These are phyloP conservation scores for Ceratocystis ficicola DNA, from an alignment of 2,329 filamentous ascomycete genomes.

Conservation along the genomic window DNA sequence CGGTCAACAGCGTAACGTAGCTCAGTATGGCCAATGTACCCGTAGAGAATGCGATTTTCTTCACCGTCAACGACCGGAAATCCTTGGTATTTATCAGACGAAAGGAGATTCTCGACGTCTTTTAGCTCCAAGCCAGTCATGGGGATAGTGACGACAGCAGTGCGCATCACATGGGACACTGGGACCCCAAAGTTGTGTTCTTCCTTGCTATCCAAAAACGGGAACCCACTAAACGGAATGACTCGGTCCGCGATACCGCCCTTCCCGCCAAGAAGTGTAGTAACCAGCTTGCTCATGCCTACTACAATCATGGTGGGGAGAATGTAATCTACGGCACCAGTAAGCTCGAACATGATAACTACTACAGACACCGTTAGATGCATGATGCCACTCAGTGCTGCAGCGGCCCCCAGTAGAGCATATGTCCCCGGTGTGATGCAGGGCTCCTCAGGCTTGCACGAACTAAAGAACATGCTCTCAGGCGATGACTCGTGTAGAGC, in stretches of 20 bases:
- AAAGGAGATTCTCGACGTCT: conserved; percentile 64
- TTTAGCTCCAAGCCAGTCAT: conserved; percentile 60
- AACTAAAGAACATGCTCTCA: conserved; percentile 68
- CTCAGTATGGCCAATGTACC: conserved; percentile 88
- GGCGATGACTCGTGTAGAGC: conserved; percentile 77
- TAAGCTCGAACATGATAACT: conserved; percentile 98
- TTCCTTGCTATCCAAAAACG: conserved; percentile 93
- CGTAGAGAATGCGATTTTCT: conserved; percentile 59
- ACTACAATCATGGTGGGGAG: conserved; percentile 98
- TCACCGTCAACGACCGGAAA: conserved; percentile 80
- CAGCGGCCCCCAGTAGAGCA: conserved; percentile 84
- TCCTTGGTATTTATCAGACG: conserved; percentile 73
- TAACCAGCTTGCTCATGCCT: conserved; percentile 86
- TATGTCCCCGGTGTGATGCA: conserved; percentile 98
- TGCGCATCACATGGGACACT: conserved; percentile 81
- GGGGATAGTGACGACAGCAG: conserved; percentile 60
- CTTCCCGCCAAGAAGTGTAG: conserved; percentile 71
- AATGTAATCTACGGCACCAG: conserved; percentile 93
- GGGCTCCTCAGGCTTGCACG: conserved; percentile 79
- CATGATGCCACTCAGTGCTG: conserved; percentile 91
- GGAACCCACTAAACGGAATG: conserved; percentile 98
- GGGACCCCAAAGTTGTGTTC: conserved; percentile 94
- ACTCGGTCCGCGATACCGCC: conserved; percentile 94
- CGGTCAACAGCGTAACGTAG: conserved; percentile 81
- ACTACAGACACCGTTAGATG: conserved; percentile 94